Evolutionary conservation across 495 filamentous ascomycete genomes (phyloP), one percentile per base, ranked within the genome.

Genomic region (Sphaerosporella brunnea): DNA sequence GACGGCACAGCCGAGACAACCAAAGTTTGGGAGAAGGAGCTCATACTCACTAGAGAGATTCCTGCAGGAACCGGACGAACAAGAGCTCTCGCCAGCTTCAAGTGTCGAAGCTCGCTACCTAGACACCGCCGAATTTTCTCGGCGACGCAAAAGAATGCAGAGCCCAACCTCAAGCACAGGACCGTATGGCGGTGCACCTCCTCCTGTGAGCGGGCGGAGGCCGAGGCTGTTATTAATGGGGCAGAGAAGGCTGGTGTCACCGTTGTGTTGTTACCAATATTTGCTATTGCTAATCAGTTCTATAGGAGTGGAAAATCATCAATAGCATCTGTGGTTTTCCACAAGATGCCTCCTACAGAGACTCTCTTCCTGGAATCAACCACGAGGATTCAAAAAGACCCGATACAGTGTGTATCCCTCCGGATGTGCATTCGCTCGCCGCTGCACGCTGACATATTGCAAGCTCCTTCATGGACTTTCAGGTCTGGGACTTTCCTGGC

Each of bases 391-490:
- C 82, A 88, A 56, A 93, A 88, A 59, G 85, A 94, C 51, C 80
- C 80, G 1, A 83, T 94, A 61, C 84, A 86, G 85, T 93, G 59
- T 66, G 78, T 64, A n/a, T 16, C 30, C 36, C 1, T 9, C 4
- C 4, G 8, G 9, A 23, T 19, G 5, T 7, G 4, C 5, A 23
- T 23, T 18, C 30, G 36, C 23, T 32, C 10, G 39, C 23, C 4
- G 8, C 9, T 15, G 15, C 15, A 15, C 35, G 16, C 35, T 37
- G 16, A 37, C 23, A 37, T 18, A 5, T 37, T 15, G 23, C 32
- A 48, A 93, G 88, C 58, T 94, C 88, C 4, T 95, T 97, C 55
- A 93, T 96, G 85, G 86, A 95, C 57, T 93, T 97, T 58, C 87
- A 96, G 60, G 82, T 95, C 24, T 93, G 84, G 84, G 90, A 97